Evolutionary conservation across 768 basidiomycete species (phyloP).

Genomic region (Podaxis rugospora): DNA sequence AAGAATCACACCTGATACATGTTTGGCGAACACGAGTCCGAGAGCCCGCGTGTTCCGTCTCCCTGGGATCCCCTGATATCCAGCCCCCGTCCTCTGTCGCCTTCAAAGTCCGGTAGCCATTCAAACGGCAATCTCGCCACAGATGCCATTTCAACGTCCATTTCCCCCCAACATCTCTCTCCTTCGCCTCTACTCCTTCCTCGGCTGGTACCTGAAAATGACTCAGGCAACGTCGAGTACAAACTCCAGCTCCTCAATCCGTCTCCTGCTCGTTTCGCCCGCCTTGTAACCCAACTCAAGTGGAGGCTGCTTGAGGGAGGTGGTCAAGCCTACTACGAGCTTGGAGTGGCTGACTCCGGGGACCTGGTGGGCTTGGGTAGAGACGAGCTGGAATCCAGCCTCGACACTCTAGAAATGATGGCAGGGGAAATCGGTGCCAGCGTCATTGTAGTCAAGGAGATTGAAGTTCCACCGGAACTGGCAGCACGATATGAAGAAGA

Average conservation of each 20-base stretch:
- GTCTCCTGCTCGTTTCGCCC: slow-evolving; percentile 67
- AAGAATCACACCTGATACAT: slow-evolving; percentile 30
- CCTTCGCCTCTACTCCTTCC: slow-evolving; percentile 27
- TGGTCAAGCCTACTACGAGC: slow-evolving; percentile 80
- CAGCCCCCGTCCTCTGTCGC: slow-evolving; percentile 38
- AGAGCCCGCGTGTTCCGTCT: slow-evolving; percentile 73
- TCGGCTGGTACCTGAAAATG: slow-evolving; percentile 71
- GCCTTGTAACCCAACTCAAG: slow-evolving; percentile 92
- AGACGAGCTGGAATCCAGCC: slow-evolving; percentile 70
- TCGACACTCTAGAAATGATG: slow-evolving; percentile 91
- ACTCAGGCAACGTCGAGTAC: slow-evolving; percentile 91
- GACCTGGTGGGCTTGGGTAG: slow-evolving; percentile 75
- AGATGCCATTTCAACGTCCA: not conserved
- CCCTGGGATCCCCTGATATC: slow-evolving; percentile 81
- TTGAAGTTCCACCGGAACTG: slow-evolving; percentile 65
- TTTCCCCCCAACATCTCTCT: not conserved
- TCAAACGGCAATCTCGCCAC: slow-evolving; percentile 17
- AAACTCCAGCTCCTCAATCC: slow-evolving; percentile 87
- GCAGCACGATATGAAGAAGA: slow-evolving; percentile 20
- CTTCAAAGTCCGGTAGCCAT: slow-evolving; percentile 28
- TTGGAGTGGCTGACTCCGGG: slow-evolving; percentile 84
- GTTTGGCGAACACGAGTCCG: slow-evolving; percentile 82
- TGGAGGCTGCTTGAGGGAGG: slow-evolving; percentile 89
- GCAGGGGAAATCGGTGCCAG: slow-evolving; percentile 91
- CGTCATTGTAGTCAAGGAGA: slow-evolving; percentile 86